A percentile compares a stretch with the other conserved stretches of the same genome.
Conservation (phyloP, 108 stramenopile genomes). For the Schizochytrium sp. region DNA sequence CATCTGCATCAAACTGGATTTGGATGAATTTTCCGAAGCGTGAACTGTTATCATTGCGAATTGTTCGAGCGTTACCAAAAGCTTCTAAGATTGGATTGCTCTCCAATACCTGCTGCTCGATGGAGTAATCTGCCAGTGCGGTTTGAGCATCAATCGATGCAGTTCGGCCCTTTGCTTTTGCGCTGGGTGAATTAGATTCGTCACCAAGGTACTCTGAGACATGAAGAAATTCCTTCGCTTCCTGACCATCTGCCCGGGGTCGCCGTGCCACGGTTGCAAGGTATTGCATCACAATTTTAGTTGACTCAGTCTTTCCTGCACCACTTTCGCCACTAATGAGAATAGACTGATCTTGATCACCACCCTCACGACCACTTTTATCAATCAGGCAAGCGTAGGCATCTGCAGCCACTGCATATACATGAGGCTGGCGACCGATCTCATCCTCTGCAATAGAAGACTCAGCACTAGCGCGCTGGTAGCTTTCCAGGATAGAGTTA, state of each 20-base stretch:
- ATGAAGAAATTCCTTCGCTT: not conserved
- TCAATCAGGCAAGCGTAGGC: conserved; percentile 93
- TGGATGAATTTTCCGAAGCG: conserved; percentile 83
- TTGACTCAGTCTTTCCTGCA: conserved; percentile 75
- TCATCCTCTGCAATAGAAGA: not conserved
- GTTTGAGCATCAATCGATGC: not conserved
- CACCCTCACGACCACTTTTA: conserved; percentile 54
- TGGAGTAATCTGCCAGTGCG: conserved; percentile 57
- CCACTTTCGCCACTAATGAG: conserved; percentile 74
- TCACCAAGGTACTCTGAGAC: conserved; percentile 33
- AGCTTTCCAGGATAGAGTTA: conserved; percentile 78
- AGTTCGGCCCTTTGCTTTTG: too few species aligned
- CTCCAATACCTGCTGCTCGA: conserved; percentile 93
- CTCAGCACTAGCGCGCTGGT: conserved; percentile 66
- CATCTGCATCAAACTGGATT: conserved; percentile 69
- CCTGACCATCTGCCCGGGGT: not conserved
- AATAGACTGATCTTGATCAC: conserved; percentile 64
- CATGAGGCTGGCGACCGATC: conserved; percentile 84
- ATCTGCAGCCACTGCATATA: conserved; percentile 90
- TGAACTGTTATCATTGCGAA: conserved; percentile 94
- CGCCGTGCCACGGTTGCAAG: conserved; percentile 65
- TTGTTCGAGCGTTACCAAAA: conserved; percentile 98
- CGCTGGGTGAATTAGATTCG: too few species aligned
- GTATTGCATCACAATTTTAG: conserved; percentile 88
- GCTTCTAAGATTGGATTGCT: conserved; percentile 97